Conservation (phyloP, 2,329 filamentous ascomycete genomes). For the Trichoderma endophyticum region DNA sequence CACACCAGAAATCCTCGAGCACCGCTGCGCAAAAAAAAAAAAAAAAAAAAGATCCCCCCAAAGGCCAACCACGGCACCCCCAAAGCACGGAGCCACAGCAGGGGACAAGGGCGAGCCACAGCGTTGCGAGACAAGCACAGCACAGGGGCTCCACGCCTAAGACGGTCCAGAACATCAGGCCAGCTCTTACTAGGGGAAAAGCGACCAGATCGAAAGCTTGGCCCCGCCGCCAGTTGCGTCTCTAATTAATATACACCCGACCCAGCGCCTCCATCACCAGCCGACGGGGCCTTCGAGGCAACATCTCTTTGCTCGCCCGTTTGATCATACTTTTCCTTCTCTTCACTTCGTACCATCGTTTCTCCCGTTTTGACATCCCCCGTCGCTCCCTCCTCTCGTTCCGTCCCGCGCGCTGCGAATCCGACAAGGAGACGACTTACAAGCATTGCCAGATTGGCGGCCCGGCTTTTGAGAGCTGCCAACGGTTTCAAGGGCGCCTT, state of each 20-base stretch:
- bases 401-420: neutral
- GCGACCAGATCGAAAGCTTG: constrained; percentile 18
- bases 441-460: neutral
- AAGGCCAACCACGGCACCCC: constrained; percentile 2
- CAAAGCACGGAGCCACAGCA: constrained; percentile 20
- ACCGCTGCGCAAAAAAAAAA: neutral
- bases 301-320: constrained; percentile 9
- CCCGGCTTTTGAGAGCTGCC: neutral
- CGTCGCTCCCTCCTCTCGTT: neutral
- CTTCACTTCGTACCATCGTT: neutral
- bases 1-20: neutral
- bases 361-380: neutral
- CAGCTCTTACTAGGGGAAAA: constrained; percentile 12
- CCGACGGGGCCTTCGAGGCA: constrained; percentile 14
- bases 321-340: constrained; percentile 10
- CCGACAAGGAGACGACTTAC: neutral
- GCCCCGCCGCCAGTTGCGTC: constrained; percentile 16
- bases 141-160: constrained; percentile 18
- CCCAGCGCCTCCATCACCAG: constrained; percentile 18
- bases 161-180: constrained; percentile 19
- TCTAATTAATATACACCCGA: constrained; percentile 20
- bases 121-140: constrained; percentile 16
- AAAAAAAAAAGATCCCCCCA: neutral
- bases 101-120: constrained; percentile 19
- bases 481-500: neutral